Evolutionary conservation across 352 stramenopile species (phyloP).

Genomic region (Phytophthora vignae): DNA sequence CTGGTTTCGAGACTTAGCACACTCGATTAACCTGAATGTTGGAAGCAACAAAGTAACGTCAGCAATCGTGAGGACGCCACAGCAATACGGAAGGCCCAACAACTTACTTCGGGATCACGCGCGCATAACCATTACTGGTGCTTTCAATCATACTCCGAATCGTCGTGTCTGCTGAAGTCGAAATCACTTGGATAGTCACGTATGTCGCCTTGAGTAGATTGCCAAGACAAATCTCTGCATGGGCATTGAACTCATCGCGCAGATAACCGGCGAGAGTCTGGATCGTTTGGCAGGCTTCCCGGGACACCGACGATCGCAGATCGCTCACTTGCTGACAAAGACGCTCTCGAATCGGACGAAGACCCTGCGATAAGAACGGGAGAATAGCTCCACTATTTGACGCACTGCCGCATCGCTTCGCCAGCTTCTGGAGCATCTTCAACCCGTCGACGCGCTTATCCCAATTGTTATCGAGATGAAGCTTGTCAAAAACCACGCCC

Average conservation of each 20-base stretch:
- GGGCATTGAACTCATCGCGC: conserved; percentile 76
- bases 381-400: conserved; percentile 43
- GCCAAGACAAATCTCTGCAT: conserved; percentile 77
- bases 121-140: conserved; percentile 74
- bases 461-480: conserved; percentile 79
- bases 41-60: conserved; percentile 4
- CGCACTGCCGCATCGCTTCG: conserved; percentile 48
- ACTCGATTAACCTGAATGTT: conserved; percentile 70
- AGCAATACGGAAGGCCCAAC: neutral
- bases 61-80: neutral
- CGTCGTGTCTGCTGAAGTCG: conserved; percentile 72
- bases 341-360: conserved; percentile 68
- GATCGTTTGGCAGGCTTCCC: conserved; percentile 81
- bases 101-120: conserved; percentile 78
- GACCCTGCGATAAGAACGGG: conserved; percentile 33
- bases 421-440: conserved; percentile 68
- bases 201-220: conserved; percentile 87
- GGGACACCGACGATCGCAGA: conserved; percentile 78
- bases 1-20: conserved; percentile 77
- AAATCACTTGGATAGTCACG: conserved; percentile 89
- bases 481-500: conserved; percentile 57
- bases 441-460: conserved; percentile 77
- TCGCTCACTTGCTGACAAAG: conserved; percentile 80
- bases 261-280: conserved; percentile 65
- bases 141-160: conserved; percentile 83